Percentiles rank a stretch among this genome's conserved stretches.
These are phyloP conservation scores for Pelargonium nanum DNA, from an alignment of 345 rosid species.

Conservation along the genomic window DNA sequence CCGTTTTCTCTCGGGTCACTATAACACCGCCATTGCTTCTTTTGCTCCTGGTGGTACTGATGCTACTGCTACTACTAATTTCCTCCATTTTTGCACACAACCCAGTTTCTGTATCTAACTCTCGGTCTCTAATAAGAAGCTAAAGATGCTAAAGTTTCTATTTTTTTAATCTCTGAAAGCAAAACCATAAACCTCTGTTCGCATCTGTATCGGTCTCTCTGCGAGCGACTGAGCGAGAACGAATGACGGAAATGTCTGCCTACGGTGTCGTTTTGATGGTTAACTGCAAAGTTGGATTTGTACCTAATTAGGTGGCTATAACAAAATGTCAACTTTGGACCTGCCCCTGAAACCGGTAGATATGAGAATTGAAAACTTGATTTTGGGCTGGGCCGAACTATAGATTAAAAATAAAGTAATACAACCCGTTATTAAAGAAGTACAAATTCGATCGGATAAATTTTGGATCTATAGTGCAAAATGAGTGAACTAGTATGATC, in stretches of 20 bases:
- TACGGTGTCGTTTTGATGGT: not conserved
- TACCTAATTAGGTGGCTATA: not conserved
- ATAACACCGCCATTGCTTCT: conserved; percentile 16
- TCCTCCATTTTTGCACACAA: conserved; percentile 24
- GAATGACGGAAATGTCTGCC: not conserved
- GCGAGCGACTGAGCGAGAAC: not conserved
- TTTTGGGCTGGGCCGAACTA: too few species aligned
- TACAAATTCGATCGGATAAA: too few species aligned
- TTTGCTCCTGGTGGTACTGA: conserved; percentile 4
- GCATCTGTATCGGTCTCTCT: not conserved
- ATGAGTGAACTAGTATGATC: too few species aligned
- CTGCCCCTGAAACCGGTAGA: not conserved
- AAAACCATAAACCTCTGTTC: not conserved
- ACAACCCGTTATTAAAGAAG: too few species aligned
- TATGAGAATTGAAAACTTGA: too few species aligned
- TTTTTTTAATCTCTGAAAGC: not conserved
- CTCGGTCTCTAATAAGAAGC: not conserved
- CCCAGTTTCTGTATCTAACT: conserved; percentile 5
- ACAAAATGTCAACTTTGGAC: not conserved
- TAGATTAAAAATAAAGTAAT: too few species aligned
- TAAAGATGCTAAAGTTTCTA: too few species aligned
- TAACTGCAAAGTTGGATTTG: not conserved
- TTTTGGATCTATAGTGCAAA: too few species aligned
- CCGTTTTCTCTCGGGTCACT: conserved; percentile 31
- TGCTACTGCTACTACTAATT: conserved; percentile 10